Base-by-base conservation (phyloP, 2,329 filamentous ascomycete genomes). In the Cylindrodendrum hubeiense region DNA sequence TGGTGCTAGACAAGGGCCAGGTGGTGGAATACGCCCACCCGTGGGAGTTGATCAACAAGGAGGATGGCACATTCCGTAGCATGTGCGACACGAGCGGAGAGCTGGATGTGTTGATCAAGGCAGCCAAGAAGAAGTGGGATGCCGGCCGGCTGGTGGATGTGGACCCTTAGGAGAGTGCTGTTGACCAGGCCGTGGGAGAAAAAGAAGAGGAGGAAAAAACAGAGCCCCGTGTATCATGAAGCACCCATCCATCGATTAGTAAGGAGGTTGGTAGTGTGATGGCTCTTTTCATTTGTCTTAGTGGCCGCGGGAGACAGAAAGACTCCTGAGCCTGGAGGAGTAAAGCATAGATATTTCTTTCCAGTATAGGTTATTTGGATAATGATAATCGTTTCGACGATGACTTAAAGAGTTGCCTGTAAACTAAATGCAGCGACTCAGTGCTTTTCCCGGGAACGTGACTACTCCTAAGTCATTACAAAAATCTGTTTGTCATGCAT, bases 1-100 rank as follows among this genome's bases (percentile, higher is more conserved):
- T 99, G 17, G 95, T 99, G 13, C 85, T 99, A 5, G 96, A 99
- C 75, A 93, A 95, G 78, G 96, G 96, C 10, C 82, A 88, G 65
- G 91, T 98, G 21, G 87, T 96, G 5, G 95, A 99, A 81, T 99
- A 89, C 76, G 96, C 90, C n/a, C 92, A 97, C 75, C 96, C 96
- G 0, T 94, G 91, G 83, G 90, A 93, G 71, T 83, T 99, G 55
- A 86, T 97, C 68, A 87, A 86, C 75, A 91, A 90, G 73, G 84
- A 92, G 62, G 88, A 87, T 3, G 91, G 93, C 24, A 81, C 81
- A 39, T 91, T 91, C 79, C 81, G 84, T 62, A 79, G 85, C 71
- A 91, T 91, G 89, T 91, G 89, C 72, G 88, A 90, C 71, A 88
- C 83, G 79, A 89, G 87, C 71, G 89, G 89, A 9, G 87, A 90